These are phyloP conservation scores for Coemansia sp. DNA, from an alignment of 192 early-diverging fungal genomes.

Conservation along the genomic window DNA sequence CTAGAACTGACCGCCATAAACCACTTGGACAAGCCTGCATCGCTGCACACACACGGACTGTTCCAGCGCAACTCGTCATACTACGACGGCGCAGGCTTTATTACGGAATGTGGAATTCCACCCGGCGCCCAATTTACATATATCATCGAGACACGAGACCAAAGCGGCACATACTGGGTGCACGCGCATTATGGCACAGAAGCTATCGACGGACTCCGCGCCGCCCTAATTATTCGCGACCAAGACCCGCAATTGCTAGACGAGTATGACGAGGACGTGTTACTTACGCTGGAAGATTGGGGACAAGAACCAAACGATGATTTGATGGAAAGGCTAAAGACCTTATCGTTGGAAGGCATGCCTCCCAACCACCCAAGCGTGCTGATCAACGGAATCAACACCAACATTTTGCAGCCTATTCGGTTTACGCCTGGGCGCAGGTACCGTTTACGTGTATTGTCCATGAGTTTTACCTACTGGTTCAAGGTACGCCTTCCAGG, in stretches of 20 bases:
- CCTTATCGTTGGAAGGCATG: slow-evolving; percentile 42
- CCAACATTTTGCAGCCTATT: slow-evolving; percentile 35
- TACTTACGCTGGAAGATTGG: slow-evolving; percentile 64
- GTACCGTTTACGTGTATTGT: slow-evolving; percentile 74
- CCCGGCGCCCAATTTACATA: slow-evolving; percentile 65
- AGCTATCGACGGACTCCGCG: slow-evolving; percentile 78
- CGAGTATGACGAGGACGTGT: slow-evolving; percentile 62
- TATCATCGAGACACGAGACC: slow-evolving; percentile 54
- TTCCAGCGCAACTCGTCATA: slow-evolving; percentile 68
- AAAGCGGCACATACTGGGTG: slow-evolving; percentile 83
- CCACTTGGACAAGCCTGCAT: slow-evolving; percentile 59
- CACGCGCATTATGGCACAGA: slow-evolving; percentile 69
- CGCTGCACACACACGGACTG: slow-evolving; percentile 74
- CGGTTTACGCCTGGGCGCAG: slow-evolving; percentile 67
- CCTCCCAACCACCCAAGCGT: background rate
- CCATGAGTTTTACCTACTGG: slow-evolving; percentile 64
- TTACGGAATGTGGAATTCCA: slow-evolving; percentile 80
- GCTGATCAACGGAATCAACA: slow-evolving; percentile 51
- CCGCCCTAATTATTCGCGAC: slow-evolving; percentile 64
- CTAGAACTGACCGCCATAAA: slow-evolving; percentile 50
- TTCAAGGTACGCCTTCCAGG: slow-evolving; percentile 74
- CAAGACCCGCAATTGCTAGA: slow-evolving; percentile 9
- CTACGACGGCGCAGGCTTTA: slow-evolving; percentile 70
- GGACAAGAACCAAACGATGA: slow-evolving; percentile 25
- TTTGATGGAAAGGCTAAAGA: background rate